A percentile compares a stretch with the other conserved stretches of the same genome.
Conservation (phyloP, 805 yeast genomes). For the Candida jianshihensis region DNA sequence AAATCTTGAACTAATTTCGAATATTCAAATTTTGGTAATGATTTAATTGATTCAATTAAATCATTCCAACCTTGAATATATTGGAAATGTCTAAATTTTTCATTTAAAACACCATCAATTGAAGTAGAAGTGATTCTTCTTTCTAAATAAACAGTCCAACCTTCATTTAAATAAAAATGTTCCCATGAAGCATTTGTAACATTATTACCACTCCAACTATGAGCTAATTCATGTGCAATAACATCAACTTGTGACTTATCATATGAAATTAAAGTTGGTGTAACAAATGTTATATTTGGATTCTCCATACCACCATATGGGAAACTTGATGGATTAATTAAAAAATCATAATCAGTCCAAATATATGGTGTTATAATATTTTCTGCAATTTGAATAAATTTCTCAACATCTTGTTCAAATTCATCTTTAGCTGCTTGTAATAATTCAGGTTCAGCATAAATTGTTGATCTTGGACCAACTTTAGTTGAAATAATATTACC, state of each 20-base stretch:
- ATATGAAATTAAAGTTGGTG: slow-evolving; percentile 81
- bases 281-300: slow-evolving; percentile 84
- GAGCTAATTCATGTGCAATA: slow-evolving; percentile 89
- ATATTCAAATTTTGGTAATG: slow-evolving; percentile 54
- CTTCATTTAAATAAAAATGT: slow-evolving; percentile 92
- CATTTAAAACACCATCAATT: slow-evolving; percentile 56
- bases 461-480: slow-evolving; percentile 83
- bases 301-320: slow-evolving; percentile 97
- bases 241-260: slow-evolving; percentile 85
- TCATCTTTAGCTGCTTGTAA: slow-evolving; percentile 69
- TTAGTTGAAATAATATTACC: slow-evolving; percentile 64
- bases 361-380: slow-evolving; percentile 69
- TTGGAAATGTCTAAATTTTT: slow-evolving; percentile 66
- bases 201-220: slow-evolving; percentile 87
- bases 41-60: slow-evolving; percentile 54
- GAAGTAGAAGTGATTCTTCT: slow-evolving; percentile 52
- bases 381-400: slow-evolving; percentile 74
- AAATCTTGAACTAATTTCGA: slow-evolving; percentile 66
- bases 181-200: slow-evolving; percentile 91
- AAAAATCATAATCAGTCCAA: slow-evolving; percentile 77
- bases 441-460: slow-evolving; percentile 69
- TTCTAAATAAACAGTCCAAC: slow-evolving; percentile 92
- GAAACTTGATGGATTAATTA: slow-evolving; percentile 68
- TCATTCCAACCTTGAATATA: slow-evolving; percentile 89
- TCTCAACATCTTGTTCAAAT: slow-evolving; percentile 74